phyloP scores from a whole-genome alignment of 1,284 basidiomycete genomes.

The Garcileccinum viscosum region DNA sequence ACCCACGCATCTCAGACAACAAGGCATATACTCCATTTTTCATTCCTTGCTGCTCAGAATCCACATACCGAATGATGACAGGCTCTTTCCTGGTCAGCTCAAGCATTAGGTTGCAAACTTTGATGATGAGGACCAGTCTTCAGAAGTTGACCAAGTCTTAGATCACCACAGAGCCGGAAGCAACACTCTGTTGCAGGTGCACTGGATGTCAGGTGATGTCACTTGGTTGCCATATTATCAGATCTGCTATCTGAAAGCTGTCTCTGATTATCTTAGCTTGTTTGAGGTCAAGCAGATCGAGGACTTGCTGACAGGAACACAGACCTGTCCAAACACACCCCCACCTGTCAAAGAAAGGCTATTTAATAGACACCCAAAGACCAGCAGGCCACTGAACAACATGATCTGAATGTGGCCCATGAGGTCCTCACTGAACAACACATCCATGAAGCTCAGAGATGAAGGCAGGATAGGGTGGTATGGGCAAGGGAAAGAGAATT shows the following conservation, averaged over 20 bases:
- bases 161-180: neutral
- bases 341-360: too few relatives aligned
- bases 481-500: too few relatives aligned
- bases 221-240: neutral
- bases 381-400: too few relatives aligned
- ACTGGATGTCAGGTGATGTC: neutral
- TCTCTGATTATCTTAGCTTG: too few relatives aligned
- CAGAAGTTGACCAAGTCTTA: neutral
- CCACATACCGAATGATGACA: conserved; percentile 40
- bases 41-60: conserved; percentile 38
- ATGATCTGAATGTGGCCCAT: too few relatives aligned
- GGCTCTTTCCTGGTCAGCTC: conserved; percentile 32
- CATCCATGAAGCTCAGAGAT: too few relatives aligned
- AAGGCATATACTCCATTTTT: conserved; percentile 40
- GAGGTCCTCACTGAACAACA: too few relatives aligned
- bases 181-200: neutral
- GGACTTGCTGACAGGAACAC: too few relatives aligned
- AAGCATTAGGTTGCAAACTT: conserved; percentile 19
- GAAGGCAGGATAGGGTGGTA: too few relatives aligned
- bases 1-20: conserved; percentile 30
- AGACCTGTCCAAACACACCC: too few relatives aligned
- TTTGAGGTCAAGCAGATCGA: too few relatives aligned
- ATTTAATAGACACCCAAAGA: too few relatives aligned
- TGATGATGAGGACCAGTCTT: conserved; percentile 5
- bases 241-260: neutral